Base-by-base conservation (phyloP, 1,284 basidiomycete species). In the Lignosus rhinocerotis region DNA sequence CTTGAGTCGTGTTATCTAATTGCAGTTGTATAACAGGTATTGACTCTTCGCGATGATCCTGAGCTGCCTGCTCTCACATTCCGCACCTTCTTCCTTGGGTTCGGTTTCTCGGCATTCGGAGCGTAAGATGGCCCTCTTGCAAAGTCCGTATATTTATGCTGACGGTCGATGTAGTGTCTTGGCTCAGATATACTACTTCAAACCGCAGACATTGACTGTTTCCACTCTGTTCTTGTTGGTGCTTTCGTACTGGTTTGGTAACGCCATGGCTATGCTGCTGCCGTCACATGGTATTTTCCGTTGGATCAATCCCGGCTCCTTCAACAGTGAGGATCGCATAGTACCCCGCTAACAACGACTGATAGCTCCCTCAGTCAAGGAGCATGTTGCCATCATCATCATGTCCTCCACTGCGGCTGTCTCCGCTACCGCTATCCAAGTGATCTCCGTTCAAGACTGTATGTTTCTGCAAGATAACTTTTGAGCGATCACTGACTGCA, bases 111-210 rank as follows among this genome's bases (percentile, higher is more conserved):
- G 11, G 68, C 71, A 0, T 72, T 72, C 41, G 71, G 71, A 42
- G 71, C 71, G 71, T 72, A 44, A 65, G 71, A 67, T 3, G 12
- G 3, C 17, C 19, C 7, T 3, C 17, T 32, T 50, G 14, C 17
- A 19, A 11, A 19, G 9, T 11, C 25, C 32, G 11, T 4, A 80
- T 14, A 6, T 25, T 38, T 7, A n/a, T 10, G 19, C n/a, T 66
- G 70, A 51, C 66, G 60, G 60, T 50, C 64, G 63, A 47, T 59
- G 60, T 32, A 72, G 72, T 43, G 75, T 77, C 8, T 66, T 78
- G 32, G 75, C 74, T 2, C 75, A 76, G 62, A 72, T 78, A 16
- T 70, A 68, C 56, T 73, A 72, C 64, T 73, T 74, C 70, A 75
- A 73, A 66, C 73, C 74, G 1, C 73, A 75, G 62, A 72, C 72